Evolutionary conservation across 176 grass and related monocot species (phyloP).

Genomic region (Musa beccarii): DNA sequence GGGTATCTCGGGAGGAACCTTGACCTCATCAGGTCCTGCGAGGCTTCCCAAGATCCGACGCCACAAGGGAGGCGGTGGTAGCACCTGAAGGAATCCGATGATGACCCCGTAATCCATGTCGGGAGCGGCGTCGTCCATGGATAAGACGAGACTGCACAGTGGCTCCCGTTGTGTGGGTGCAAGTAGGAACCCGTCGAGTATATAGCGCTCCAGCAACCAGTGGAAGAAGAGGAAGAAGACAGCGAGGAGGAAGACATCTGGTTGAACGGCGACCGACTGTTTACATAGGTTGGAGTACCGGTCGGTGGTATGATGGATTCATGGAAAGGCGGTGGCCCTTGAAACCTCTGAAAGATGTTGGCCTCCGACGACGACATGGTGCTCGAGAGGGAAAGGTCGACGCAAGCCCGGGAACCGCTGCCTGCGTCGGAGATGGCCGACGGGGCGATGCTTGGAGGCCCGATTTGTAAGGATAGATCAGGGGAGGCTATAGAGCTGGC

Average conservation of each 20-base stretch:
- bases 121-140: background rate
- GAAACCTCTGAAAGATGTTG: no score
- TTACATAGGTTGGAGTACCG: background rate
- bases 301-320: background rate
- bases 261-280: no score
- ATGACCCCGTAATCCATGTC: slow-evolving; percentile 8
- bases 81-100: slow-evolving; percentile 23
- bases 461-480: slow-evolving; percentile 33
- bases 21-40: slow-evolving; percentile 14
- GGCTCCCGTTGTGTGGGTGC: background rate
- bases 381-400: slow-evolving; percentile 4
- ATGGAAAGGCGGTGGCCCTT: no score
- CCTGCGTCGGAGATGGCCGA: background rate
- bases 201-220: background rate
- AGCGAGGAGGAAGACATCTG: no score
- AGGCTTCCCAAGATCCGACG: background rate
- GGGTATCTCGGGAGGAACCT: slow-evolving; percentile 31
- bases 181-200: background rate
- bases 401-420: background rate
- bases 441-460: slow-evolving; percentile 15
- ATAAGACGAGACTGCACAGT: background rate
- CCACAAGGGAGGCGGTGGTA: slow-evolving; percentile 12
- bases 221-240: no score
- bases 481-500: slow-evolving; percentile 12
- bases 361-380: no score